These are phyloP conservation scores for Penicillium herquei DNA, from an alignment of 495 filamentous ascomycete species.

Conservation along the genomic window DNA sequence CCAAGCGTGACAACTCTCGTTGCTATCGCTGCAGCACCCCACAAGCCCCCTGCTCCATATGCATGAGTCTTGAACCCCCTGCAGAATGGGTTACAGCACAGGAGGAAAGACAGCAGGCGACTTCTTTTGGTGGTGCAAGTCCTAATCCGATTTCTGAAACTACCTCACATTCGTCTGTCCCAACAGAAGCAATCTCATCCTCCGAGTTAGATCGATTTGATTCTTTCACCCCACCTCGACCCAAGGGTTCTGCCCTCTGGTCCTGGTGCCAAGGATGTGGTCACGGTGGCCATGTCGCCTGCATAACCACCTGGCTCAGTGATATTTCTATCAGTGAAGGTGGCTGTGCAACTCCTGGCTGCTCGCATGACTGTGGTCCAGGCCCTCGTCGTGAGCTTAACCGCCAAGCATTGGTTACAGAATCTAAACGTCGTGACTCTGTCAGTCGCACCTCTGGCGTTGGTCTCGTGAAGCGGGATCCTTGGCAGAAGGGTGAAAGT, in stretches of 20 bases:
- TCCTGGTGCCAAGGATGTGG: constrained; percentile 72
- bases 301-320: constrained; percentile 65
- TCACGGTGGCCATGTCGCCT: constrained; percentile 71
- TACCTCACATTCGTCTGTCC: constrained; percentile 25
- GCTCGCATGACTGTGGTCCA: constrained; percentile 69
- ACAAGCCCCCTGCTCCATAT: constrained; percentile 46
- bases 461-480: constrained; percentile 43
- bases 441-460: constrained; percentile 33
- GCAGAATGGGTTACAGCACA: constrained; percentile 46
- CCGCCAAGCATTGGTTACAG: constrained; percentile 31
- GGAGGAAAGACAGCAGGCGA: constrained; percentile 6
- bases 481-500: constrained; percentile 43
- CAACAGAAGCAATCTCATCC: constrained; percentile 31
- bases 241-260: constrained; percentile 51
- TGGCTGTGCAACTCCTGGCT: constrained; percentile 71
- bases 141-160: constrained; percentile 19
- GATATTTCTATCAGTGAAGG: constrained; percentile 58
- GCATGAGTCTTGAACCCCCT: constrained; percentile 46
- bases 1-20: constrained; percentile 39
- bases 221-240: constrained; percentile 21
- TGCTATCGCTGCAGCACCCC: constrained; percentile 44
- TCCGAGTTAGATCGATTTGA: constrained; percentile 24
- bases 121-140: constrained; percentile 14
- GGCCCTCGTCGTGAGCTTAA: constrained; percentile 54
- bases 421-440: constrained; percentile 40